These are phyloP conservation scores for Cyberlindnera mycetangii DNA, from an alignment of 805 yeast genomes.

Conservation along the genomic window DNA sequence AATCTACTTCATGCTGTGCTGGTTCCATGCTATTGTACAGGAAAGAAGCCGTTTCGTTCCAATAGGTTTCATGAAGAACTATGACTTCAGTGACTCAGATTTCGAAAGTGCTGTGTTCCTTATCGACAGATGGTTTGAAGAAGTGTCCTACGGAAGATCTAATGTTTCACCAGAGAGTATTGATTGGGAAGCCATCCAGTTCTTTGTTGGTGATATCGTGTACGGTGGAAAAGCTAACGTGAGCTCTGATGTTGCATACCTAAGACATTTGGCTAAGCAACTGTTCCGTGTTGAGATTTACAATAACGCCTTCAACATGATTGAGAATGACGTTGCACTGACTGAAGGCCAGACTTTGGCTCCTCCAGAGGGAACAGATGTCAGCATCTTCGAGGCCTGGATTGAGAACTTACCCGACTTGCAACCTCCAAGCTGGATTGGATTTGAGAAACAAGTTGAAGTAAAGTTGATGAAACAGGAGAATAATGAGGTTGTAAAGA, in stretches of 20 bases:
- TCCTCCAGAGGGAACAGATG: slow-evolving; percentile 46
- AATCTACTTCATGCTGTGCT: slow-evolving; percentile 52
- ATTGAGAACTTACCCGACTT: slow-evolving; percentile 48
- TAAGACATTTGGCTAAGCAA: slow-evolving; percentile 34
- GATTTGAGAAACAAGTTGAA: slow-evolving; percentile 44
- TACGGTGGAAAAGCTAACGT: slow-evolving; percentile 64
- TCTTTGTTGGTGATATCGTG: slow-evolving; percentile 49
- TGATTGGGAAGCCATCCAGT: slow-evolving; percentile 53
- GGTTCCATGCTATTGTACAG: slow-evolving; percentile 67
- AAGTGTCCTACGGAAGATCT: slow-evolving; percentile 20
- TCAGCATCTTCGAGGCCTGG: slow-evolving; percentile 45
- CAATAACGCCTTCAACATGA: slow-evolving; percentile 40
- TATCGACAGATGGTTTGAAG: slow-evolving; percentile 40
- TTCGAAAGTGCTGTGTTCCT: slow-evolving; percentile 46
- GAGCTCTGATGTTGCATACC: slow-evolving; percentile 36
- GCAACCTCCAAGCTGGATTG: slow-evolving; percentile 54
- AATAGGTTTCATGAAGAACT: slow-evolving; percentile 53
- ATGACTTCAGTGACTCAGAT: slow-evolving; percentile 78
- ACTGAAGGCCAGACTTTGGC: slow-evolving; percentile 8
- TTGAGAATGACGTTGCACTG: slow-evolving; percentile 28
- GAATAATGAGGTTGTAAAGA: slow-evolving; percentile 5
- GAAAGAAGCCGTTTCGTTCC: slow-evolving; percentile 62
- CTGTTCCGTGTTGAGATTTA: slow-evolving; percentile 42
- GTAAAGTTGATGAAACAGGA: slow-evolving; percentile 25
- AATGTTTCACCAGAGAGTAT: slow-evolving; percentile 45